phyloP scores from a whole-genome alignment of 2,329 filamentous ascomycete genomes.

The Xylaria arbuscula region DNA sequence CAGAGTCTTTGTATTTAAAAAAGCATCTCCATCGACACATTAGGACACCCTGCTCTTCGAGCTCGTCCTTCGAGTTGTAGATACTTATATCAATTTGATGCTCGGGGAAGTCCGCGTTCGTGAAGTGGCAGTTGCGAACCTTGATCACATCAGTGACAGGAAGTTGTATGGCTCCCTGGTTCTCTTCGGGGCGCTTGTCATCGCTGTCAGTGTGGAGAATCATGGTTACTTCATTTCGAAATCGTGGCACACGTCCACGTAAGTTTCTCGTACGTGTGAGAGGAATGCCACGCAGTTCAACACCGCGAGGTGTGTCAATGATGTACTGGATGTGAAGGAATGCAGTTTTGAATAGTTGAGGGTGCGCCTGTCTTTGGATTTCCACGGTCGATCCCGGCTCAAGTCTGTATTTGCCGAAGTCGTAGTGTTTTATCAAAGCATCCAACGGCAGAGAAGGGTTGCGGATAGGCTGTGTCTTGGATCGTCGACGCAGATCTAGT shows the following conservation, averaged over 20 bases:
- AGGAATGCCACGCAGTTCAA: slow-evolving; percentile 47
- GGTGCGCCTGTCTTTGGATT: slow-evolving; percentile 28
- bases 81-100: slow-evolving; percentile 37
- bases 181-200: slow-evolving; percentile 41
- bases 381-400: slow-evolving; percentile 40
- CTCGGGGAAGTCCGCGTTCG: slow-evolving; percentile 50
- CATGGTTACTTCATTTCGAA: slow-evolving; percentile 48
- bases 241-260: slow-evolving; percentile 44
- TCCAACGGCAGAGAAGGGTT: slow-evolving; percentile 31
- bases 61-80: slow-evolving; percentile 38
- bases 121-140: slow-evolving; percentile 47
- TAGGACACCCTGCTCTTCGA: slow-evolving; percentile 49
- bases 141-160: slow-evolving; percentile 39
- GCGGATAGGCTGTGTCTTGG: slow-evolving; percentile 15
- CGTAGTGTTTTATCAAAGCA: slow-evolving; percentile 22
- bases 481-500: not conserved
- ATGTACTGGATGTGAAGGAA: slow-evolving; percentile 46
- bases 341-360: slow-evolving; percentile 37
- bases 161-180: slow-evolving; percentile 48
- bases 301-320: slow-evolving; percentile 32
- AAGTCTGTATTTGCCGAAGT: slow-evolving; percentile 35
- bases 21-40: slow-evolving; percentile 53
- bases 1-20: slow-evolving; percentile 45
- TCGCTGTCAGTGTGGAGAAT: slow-evolving; percentile 46
- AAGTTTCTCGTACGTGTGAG: slow-evolving; percentile 47